These are phyloP conservation scores for Suillus clintonianus DNA, from an alignment of 768 basidiomycete genomes.

Conservation along the genomic window DNA sequence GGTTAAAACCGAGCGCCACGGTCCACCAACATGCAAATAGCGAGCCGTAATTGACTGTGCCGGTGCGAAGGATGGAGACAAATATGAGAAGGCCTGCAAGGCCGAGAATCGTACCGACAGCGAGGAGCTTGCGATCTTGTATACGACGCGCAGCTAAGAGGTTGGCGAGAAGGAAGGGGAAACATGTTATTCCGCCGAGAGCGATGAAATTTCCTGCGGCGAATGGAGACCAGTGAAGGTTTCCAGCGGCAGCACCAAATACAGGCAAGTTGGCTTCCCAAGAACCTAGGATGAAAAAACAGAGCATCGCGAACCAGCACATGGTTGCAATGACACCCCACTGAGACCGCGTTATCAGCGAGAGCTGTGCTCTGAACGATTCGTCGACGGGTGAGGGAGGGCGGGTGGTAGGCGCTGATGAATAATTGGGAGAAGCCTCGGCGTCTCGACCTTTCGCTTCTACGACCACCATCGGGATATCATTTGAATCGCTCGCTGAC, in stretches of 20 bases:
- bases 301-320: constrained; percentile 72
- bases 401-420: neutral
- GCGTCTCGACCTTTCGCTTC: neutral
- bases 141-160: constrained; percentile 55
- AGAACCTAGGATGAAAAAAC: constrained; percentile 68
- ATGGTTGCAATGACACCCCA: constrained; percentile 62
- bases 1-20: constrained; percentile 71
- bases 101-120: constrained; percentile 53
- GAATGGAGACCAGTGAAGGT: constrained; percentile 60
- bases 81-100: constrained; percentile 53
- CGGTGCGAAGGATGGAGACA: constrained; percentile 45
- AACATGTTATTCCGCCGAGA: constrained; percentile 58
- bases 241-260: constrained; percentile 44
- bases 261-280: constrained; percentile 74
- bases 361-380: constrained; percentile 12
- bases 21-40: constrained; percentile 47
- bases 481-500: neutral
- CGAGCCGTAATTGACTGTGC: constrained; percentile 46
- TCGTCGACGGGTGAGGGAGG: constrained; percentile 4
- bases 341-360: constrained; percentile 31
- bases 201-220: constrained; percentile 75
- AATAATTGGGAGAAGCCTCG: neutral
- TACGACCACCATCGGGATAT: neutral
- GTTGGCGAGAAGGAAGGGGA: constrained; percentile 69
- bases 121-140: constrained; percentile 63